Conservation (phyloP, 2,329 filamentous ascomycete genomes). For the Colletotrichum truncatum region DNA sequence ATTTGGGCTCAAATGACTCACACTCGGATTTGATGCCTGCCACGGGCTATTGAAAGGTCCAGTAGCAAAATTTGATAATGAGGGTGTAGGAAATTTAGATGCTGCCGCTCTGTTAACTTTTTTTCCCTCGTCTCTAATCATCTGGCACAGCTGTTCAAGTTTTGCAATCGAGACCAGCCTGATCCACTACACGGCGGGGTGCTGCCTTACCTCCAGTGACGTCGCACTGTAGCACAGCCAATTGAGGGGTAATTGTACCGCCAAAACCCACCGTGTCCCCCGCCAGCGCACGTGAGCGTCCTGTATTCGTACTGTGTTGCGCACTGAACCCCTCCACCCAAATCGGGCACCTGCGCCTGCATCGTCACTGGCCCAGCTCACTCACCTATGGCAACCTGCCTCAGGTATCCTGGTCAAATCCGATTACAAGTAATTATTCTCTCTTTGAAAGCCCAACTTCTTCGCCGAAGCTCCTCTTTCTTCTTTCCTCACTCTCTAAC, state of each 20-base stretch:
- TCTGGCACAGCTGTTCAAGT: not conserved
- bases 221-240: slow-evolving; percentile 11
- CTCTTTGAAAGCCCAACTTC: not conserved
- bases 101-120: not conserved
- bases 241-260: slow-evolving; percentile 15
- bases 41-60: no score
- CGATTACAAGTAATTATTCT: not conserved
- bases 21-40: not conserved
- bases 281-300: not conserved
- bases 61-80: not conserved
- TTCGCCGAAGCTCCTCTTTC: not conserved
- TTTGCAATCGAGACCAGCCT: slow-evolving; percentile 17
- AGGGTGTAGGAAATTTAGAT: not conserved
- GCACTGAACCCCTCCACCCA: slow-evolving; percentile 1
- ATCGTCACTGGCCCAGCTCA: not conserved
- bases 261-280: not conserved
- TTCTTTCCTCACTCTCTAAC: no score
- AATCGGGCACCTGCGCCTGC: slow-evolving; percentile 5
- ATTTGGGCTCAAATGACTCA: slow-evolving; percentile 22
- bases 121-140: no score
- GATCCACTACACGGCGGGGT: slow-evolving; percentile 19
- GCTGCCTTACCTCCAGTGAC: slow-evolving; percentile 1
- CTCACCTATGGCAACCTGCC: slow-evolving; percentile 22
- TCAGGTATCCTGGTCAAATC: slow-evolving; percentile 12
- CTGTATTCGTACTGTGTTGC: not conserved